A percentile compares a stretch with the other conserved stretches of the same genome.
Conservation (phyloP, 2,329 filamentous ascomycete species). For the Talaromyces marneffei region DNA sequence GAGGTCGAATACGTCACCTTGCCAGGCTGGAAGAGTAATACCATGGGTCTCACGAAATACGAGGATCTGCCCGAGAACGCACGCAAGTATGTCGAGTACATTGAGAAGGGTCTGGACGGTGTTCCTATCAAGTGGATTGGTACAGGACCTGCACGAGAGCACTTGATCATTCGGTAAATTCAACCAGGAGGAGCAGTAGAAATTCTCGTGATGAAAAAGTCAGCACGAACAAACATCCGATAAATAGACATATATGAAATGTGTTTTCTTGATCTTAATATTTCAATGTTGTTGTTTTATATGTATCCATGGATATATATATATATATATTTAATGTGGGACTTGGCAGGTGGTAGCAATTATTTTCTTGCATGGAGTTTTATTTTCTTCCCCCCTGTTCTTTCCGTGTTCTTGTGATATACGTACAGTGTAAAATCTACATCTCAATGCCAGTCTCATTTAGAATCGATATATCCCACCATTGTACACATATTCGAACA, state of each 20-base stretch:
- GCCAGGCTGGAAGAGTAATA: slow-evolving; percentile 57
- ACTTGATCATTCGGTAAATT: slow-evolving; percentile 51
- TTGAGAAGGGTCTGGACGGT: slow-evolving; percentile 50
- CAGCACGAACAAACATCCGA: background rate
- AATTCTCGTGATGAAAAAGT: background rate
- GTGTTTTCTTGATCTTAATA: background rate
- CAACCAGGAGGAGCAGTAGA: background rate
- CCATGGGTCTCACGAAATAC: slow-evolving; percentile 52
- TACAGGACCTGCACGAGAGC: slow-evolving; percentile 55
- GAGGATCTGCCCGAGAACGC: slow-evolving; percentile 54
- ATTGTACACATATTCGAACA: no score
- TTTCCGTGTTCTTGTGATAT: background rate
- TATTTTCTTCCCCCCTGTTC: background rate
- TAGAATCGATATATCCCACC: no score
- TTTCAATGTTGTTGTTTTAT: background rate
- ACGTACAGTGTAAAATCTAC: background rate
- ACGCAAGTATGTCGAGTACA: slow-evolving; percentile 56
- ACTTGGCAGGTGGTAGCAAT: slow-evolving; percentile 4
- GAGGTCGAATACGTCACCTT: slow-evolving; percentile 56
- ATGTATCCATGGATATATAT: no score
- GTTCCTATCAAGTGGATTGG: slow-evolving; percentile 59
- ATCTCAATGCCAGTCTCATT: background rate
- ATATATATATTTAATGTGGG: background rate
- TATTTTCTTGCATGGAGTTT: background rate
- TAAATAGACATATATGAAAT: background rate